These are phyloP conservation scores for Hypoxylon sp. DNA, from an alignment of 2,329 filamentous ascomycete genomes.

Conservation along the genomic window DNA sequence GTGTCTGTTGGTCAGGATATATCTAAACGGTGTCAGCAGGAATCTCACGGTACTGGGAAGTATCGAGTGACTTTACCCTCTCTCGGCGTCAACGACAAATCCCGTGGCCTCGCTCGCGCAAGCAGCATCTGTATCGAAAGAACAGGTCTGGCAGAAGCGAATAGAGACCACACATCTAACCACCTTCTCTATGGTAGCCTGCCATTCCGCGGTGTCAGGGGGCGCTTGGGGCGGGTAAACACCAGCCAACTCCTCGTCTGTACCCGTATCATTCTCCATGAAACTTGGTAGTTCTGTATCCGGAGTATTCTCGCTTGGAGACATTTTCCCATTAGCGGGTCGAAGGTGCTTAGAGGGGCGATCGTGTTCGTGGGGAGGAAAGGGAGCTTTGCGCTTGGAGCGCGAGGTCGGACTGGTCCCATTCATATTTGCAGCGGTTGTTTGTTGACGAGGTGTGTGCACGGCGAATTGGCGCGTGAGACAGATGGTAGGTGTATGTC, in stretches of 20 bases:
- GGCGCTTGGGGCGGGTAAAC: slow-evolving; percentile 54
- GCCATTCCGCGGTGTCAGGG: slow-evolving; percentile 85
- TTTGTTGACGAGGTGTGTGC: slow-evolving; percentile 8
- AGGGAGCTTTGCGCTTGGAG: slow-evolving; percentile 66
- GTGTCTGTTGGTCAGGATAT: slow-evolving; percentile 90
- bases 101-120: slow-evolving; percentile 96
- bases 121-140: slow-evolving; percentile 96
- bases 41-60: background rate
- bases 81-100: slow-evolving; percentile 95
- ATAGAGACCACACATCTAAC: slow-evolving; percentile 98
- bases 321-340: slow-evolving; percentile 62
- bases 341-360: slow-evolving; percentile 59
- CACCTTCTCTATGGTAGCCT: slow-evolving; percentile 92
- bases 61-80: slow-evolving; percentile 61
- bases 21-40: slow-evolving; percentile 57
- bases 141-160: slow-evolving; percentile 96
- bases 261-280: slow-evolving; percentile 55
- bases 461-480: slow-evolving; percentile 20
- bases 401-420: slow-evolving; percentile 57
- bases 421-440: slow-evolving; percentile 56
- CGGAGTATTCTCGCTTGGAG: slow-evolving; percentile 63
- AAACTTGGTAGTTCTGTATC: slow-evolving; percentile 52
- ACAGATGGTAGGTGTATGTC: slow-evolving; percentile 6
- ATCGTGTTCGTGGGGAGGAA: slow-evolving; percentile 57
- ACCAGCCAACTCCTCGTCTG: slow-evolving; percentile 57